These are phyloP conservation scores for Fusarium multiceps DNA, from an alignment of 2,329 filamentous ascomycete genomes.

Conservation along the genomic window DNA sequence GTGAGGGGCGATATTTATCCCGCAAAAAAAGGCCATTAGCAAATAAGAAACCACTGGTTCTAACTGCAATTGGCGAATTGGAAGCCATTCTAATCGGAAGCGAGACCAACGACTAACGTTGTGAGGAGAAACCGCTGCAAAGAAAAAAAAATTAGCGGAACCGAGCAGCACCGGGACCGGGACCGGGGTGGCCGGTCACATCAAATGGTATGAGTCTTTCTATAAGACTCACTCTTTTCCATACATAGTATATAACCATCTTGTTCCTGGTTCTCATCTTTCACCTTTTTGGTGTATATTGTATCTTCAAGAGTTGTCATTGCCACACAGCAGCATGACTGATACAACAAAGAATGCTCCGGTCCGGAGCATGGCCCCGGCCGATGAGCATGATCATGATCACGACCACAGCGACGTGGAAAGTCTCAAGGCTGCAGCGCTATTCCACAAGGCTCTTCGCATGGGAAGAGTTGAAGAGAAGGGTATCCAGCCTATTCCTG, in stretches of 20 bases:
- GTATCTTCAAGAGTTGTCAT: neutral
- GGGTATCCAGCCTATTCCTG: slow-evolving; percentile 57
- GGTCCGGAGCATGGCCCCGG: slow-evolving; percentile 24
- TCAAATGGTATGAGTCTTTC: slow-evolving; percentile 20
- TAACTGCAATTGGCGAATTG: slow-evolving; percentile 28
- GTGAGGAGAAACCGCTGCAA: slow-evolving; percentile 3
- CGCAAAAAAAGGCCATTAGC: slow-evolving; percentile 29
- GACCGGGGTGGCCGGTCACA: slow-evolving; percentile 32
- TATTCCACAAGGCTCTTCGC: slow-evolving; percentile 50
- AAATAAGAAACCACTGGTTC: slow-evolving; percentile 5
- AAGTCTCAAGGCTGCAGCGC: slow-evolving; percentile 43
- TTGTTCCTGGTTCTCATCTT: neutral
- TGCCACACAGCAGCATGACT: neutral
- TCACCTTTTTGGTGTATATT: neutral
- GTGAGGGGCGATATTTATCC: slow-evolving; percentile 39
- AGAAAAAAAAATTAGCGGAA: slow-evolving; percentile 34
- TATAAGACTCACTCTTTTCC: slow-evolving; percentile 21
- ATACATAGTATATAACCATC: neutral
- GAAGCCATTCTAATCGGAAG: neutral
- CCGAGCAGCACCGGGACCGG: slow-evolving; percentile 24
- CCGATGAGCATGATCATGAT: slow-evolving; percentile 26
- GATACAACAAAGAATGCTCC: slow-evolving; percentile 31
- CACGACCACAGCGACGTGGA: slow-evolving; percentile 44
- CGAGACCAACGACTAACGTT: slow-evolving; percentile 1
- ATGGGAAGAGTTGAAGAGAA: slow-evolving; percentile 57